phyloP scores from a whole-genome alignment of 306 rosid genomes.

The Ochetophila trinervis region DNA sequence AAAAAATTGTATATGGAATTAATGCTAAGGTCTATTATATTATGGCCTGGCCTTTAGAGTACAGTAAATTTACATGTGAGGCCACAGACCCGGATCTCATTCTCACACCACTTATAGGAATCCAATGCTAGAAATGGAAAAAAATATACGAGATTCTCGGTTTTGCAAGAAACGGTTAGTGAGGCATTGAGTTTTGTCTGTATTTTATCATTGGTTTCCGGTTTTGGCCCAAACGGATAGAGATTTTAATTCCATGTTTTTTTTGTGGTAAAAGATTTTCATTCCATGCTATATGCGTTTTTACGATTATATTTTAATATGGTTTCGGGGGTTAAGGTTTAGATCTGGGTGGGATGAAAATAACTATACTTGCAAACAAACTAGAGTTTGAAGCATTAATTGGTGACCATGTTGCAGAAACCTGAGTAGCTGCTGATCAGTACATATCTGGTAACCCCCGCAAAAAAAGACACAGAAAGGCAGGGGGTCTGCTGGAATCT shows the following conservation, averaged over 20 bases:
- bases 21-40: constrained; percentile 1
- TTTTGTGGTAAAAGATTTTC: no score
- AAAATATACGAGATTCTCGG: constrained; percentile 17
- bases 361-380: no score
- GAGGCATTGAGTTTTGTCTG: constrained; percentile 28
- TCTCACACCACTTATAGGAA: constrained; percentile 5
- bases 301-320: constrained; percentile 4
- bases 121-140: constrained; percentile 14
- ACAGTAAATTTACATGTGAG: not conserved
- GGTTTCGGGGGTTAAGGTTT: constrained; percentile 1
- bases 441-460: not conserved
- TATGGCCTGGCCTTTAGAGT: not conserved
- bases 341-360: constrained; percentile 15
- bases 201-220: constrained; percentile 35
- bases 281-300: no score
- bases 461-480: not conserved
- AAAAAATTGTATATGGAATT: not conserved
- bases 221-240: constrained; percentile 29
- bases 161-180: constrained; percentile 38
- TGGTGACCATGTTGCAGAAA: constrained; percentile 14
- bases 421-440: constrained; percentile 16
- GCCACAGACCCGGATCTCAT: constrained; percentile 12
- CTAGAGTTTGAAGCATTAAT: not conserved
- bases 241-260: not conserved
- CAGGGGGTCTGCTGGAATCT: constrained; percentile 14